Evolutionary conservation across 257 asterid species (phyloP), one percentile per base, ranked within the genome.

Genomic region (Osmanthus fragrans): DNA sequence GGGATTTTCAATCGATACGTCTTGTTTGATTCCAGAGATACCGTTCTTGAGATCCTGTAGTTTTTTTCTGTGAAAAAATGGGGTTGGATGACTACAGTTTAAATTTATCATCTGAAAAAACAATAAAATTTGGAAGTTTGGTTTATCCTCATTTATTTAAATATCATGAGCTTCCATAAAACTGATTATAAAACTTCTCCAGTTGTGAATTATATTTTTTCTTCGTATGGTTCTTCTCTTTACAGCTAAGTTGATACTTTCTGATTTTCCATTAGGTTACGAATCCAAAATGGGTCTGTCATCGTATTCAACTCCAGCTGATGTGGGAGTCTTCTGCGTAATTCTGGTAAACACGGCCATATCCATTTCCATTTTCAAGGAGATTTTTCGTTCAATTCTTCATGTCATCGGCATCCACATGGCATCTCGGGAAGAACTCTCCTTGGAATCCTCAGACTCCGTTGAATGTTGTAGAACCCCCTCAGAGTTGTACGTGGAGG

Each of bases 341-440:
- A 90, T 94, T 58, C 86, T 94, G 32, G 93, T 92, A 9, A 91
- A 94, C 85, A 91, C 98, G 1, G 98, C 92, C 33, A 94, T 88
- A 13, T 94, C 97, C 66, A 90, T 94, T 76, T 89, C 96, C 51
- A 89, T 89, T 54, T 80, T 90, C 81, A 94, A 94, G 85, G 96
- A 90, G 73, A 79, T 89, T 40, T 81, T 92, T 66, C 89, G 92
- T 39, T 94, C 97, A 0, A 79, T 94, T 82, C 94, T 92, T 64
- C 88, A 88, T 18, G 84, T 83, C 29, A 84, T 92, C n/a, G 98
- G 97, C 83, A 91, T 92, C 77, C 86, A 76, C 80, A 80, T 94
- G 7, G 81, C 94, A 1, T 87, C 97, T 0, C 87, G 92, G 87
- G 96, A 92, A 0, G 97, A 92, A 39, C 83, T 88, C 73, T 82